Percentiles rank a stretch among this genome's conserved stretches.
phyloP scores from a whole-genome alignment of 495 filamentous ascomycete genomes.

The Penicillium canariense region DNA sequence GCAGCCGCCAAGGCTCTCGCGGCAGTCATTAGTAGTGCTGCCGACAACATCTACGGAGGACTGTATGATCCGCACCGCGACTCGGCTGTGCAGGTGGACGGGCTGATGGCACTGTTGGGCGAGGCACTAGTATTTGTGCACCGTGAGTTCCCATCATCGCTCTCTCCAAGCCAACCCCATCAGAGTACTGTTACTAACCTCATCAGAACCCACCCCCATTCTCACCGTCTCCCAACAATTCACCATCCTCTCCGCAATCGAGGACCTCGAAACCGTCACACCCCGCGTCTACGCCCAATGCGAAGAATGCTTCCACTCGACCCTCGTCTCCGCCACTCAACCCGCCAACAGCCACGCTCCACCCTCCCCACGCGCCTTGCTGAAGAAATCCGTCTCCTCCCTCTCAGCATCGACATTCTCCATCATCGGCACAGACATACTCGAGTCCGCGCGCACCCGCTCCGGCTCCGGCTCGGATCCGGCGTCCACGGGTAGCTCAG shows the following conservation, averaged over 20 bases:
- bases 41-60: slow-evolving; percentile 84
- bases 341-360: slow-evolving; percentile 40
- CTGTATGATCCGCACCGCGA: slow-evolving; percentile 75
- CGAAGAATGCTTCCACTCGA: slow-evolving; percentile 64
- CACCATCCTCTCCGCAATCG: slow-evolving; percentile 71
- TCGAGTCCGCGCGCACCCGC: slow-evolving; percentile 45
- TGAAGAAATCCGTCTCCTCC: slow-evolving; percentile 65
- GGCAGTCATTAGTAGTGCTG: slow-evolving; percentile 76
- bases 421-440: slow-evolving; percentile 69
- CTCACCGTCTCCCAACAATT: slow-evolving; percentile 63
- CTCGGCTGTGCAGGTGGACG: slow-evolving; percentile 80
- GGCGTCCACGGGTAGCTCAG: slow-evolving; percentile 49
- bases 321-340: slow-evolving; percentile 48
- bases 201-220: slow-evolving; percentile 34
- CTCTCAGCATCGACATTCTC: slow-evolving; percentile 58
- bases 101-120: slow-evolving; percentile 76
- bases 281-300: slow-evolving; percentile 65
- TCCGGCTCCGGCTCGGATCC: slow-evolving; percentile 52
- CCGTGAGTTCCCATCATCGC: slow-evolving; percentile 40
- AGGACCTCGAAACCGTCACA: slow-evolving; percentile 77
- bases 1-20: slow-evolving; percentile 70
- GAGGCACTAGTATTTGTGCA: slow-evolving; percentile 75
- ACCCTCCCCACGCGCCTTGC: slow-evolving; percentile 58
- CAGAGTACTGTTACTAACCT: neutral
- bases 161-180: neutral